Conservation (phyloP, 179 eudicot species). For the Camellia oleifera region DNA sequence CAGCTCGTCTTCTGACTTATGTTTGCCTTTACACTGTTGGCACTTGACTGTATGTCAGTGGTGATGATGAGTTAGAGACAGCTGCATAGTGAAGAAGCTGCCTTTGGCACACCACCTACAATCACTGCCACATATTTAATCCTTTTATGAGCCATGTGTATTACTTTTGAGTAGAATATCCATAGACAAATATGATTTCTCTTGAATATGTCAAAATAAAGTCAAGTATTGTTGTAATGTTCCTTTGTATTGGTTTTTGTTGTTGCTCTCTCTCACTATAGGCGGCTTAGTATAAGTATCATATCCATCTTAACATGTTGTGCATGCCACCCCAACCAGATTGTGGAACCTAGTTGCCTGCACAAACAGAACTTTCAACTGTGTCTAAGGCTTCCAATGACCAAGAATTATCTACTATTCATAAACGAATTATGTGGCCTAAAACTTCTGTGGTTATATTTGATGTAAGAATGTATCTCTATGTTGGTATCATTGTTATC, state of each 20-base stretch:
- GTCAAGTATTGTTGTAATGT: too few species aligned
- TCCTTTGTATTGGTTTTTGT: too few species aligned
- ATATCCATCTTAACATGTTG: not conserved
- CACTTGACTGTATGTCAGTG: not conserved
- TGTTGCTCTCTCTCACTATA: too few species aligned
- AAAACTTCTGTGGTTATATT: not conserved
- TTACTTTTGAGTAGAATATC: too few species aligned
- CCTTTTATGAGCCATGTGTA: too few species aligned
- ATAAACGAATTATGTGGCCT: not conserved
- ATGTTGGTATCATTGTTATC: not conserved
- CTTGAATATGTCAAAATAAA: too few species aligned
- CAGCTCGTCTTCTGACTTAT: not conserved
- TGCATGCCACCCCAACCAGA: conserved; percentile 1
- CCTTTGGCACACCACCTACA: not conserved
- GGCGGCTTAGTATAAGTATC: not conserved
- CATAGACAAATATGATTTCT: too few species aligned
- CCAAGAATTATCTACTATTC: not conserved
- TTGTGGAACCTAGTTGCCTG: not conserved
- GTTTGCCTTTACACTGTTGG: not conserved
- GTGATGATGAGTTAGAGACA: not conserved
- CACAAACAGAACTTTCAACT: not conserved
- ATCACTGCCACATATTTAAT: not conserved
- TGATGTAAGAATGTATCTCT: not conserved
- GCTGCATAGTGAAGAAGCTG: not conserved
- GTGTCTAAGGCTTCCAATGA: not conserved